Evolutionary conservation across 306 rosid species (phyloP), one percentile per base, ranked within the genome.

Genomic region (Cicer bijugum): DNA sequence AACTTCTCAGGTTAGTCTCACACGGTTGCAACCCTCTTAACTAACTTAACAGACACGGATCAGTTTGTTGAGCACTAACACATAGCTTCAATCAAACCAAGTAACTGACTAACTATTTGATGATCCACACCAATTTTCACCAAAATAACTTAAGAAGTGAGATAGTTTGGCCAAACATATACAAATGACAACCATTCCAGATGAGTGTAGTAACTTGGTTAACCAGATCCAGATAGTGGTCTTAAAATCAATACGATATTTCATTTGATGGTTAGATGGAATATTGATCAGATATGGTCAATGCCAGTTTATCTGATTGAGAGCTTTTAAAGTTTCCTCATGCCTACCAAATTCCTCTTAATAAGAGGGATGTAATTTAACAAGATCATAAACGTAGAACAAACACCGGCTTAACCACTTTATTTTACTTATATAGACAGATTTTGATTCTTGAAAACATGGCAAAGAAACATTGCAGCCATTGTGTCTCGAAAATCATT

Each of bases 231-330:
- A 51, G 61, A 69, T 56, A 14, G 10, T 57, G 11, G 28, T 50
- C 9, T 57, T 19, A n/a, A 40, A 51, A 47, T 17, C 35, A 60
- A 75, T 39, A 65, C 48, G 20, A 35, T 63, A 66, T 38, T 38
- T 56, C 35, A 55, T 42, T 46, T 72, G 47, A 9, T n/a, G 43
- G 56, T 37, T 33, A 43, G 56, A 51, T 20, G 50, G 62, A 39
- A 77, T 67, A 65, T 50, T 51, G 40, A 61, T 74, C 65, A 53
- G 69, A 67, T 51, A 72, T 78, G 53, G 74, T 43, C 66, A 45
- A 23, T 69, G 74, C 46, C 48, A 12, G 14, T 12, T n/a, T 50
- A 11, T 59, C 48, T 39, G 8, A 42, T 60, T 59, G 38, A 74
- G 80, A 65, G 48, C 58, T 4, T 28, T 28, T 28, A 28, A 28